Conservation (phyloP, 768 basidiomycete genomes). For the Amanita pseudoporphyria region DNA sequence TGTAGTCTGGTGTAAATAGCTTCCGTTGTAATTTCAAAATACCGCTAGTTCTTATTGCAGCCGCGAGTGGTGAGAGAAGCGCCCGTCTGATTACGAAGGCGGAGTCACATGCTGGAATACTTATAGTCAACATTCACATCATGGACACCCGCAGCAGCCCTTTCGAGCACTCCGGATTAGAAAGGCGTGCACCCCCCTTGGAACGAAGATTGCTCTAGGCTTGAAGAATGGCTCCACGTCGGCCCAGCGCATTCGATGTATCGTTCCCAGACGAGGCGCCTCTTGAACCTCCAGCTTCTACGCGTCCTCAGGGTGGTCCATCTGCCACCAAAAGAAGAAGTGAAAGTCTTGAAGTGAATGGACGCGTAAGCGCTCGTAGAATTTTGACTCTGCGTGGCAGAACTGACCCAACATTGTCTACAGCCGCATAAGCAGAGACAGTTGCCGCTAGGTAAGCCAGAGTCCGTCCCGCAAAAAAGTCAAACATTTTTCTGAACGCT, state of each 20-base stretch:
- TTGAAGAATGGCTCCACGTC: constrained; percentile 27
- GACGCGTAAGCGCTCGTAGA: constrained; percentile 1
- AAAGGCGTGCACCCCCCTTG: too few species aligned
- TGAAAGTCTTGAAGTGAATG: background rate
- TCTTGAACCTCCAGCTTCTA: background rate
- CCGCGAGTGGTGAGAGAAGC: background rate
- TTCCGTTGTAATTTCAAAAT: background rate
- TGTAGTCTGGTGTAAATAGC: background rate
- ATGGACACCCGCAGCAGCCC: too few species aligned
- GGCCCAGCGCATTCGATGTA: constrained; percentile 46
- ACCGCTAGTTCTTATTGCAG: background rate
- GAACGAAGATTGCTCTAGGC: background rate
- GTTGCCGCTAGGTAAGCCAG: constrained; percentile 12
- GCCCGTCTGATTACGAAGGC: too few species aligned
- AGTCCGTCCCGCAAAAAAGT: constrained; percentile 6
- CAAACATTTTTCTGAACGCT: constrained; percentile 6
- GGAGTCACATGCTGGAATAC: too few species aligned
- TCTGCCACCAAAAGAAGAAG: background rate
- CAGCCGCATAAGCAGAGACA: constrained; percentile 21
- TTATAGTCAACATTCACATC: too few species aligned
- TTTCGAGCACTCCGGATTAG: too few species aligned
- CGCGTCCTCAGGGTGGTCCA: background rate
- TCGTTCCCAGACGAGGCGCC: constrained; percentile 35
- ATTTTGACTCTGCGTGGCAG: background rate
- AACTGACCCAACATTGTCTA: background rate